Evolutionary conservation across 495 filamentous ascomycete genomes (phyloP).

Genomic region (Podospora appendiculata): DNA sequence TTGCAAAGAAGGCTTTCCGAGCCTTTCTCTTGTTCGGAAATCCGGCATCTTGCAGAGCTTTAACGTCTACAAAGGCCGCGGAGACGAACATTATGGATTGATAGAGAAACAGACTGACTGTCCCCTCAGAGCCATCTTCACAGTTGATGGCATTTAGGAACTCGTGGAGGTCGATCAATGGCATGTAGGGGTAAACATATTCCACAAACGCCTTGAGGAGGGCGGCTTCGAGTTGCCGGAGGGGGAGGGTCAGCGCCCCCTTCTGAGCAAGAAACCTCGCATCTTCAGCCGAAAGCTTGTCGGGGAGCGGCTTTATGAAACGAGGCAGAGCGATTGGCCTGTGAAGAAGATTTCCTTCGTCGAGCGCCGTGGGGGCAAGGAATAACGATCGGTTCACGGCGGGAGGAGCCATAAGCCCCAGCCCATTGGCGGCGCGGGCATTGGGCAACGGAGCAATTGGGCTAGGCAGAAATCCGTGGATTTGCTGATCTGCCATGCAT

Average conservation of each 20-base stretch:
- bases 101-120: slow-evolving; percentile 69
- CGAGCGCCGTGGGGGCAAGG: no score
- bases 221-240: slow-evolving; percentile 59
- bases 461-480: no score
- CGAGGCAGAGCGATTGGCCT: slow-evolving; percentile 37
- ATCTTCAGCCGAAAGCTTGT: slow-evolving; percentile 63
- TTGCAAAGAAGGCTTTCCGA: slow-evolving; percentile 71
- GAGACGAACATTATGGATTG: slow-evolving; percentile 79
- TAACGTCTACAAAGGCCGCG: slow-evolving; percentile 67
- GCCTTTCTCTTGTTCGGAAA: slow-evolving; percentile 64
- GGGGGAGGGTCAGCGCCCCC: slow-evolving; percentile 66
- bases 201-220: slow-evolving; percentile 69
- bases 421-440: no score
- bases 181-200: slow-evolving; percentile 86
- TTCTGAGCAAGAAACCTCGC: slow-evolving; percentile 66
- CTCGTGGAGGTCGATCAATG: slow-evolving; percentile 68
- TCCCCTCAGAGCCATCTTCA: slow-evolving; percentile 57
- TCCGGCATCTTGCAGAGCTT: slow-evolving; percentile 59
- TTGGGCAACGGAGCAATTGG: no score
- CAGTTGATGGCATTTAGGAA: slow-evolving; percentile 60
- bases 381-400: neutral
- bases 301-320: slow-evolving; percentile 66
- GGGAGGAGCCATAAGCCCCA: neutral
- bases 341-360: no score
- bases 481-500: no score